Percentiles rank a stretch among this genome's conserved stretches.
Conservation (phyloP, 495 filamentous ascomycete species). For the Glarea lozoyensis region DNA sequence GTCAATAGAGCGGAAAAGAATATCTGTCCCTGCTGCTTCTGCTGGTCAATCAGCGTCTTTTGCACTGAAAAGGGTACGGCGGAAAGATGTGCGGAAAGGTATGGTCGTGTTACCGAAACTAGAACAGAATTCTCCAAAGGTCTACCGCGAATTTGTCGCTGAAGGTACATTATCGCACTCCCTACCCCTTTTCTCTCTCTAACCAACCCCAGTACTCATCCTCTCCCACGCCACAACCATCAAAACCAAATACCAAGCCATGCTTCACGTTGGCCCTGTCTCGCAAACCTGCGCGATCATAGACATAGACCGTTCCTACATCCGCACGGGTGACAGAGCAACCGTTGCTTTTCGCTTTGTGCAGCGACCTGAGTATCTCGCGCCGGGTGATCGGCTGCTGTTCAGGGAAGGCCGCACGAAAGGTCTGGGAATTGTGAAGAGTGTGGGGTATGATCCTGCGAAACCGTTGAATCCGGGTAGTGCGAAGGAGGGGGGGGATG, state of each 20-base stretch:
- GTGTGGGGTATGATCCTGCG: slow-evolving; percentile 73
- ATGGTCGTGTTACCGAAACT: slow-evolving; percentile 93
- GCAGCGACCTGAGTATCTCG: slow-evolving; percentile 91
- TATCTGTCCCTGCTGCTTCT: slow-evolving; percentile 77
- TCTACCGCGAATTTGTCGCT: slow-evolving; percentile 86
- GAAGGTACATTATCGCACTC: slow-evolving; percentile 50
- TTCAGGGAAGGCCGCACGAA: slow-evolving; percentile 96
- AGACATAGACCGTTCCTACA: slow-evolving; percentile 92
- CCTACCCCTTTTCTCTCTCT: not conserved
- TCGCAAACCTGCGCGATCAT: slow-evolving; percentile 96
- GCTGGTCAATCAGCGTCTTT: slow-evolving; percentile 92
- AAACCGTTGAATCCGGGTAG: slow-evolving; percentile 18
- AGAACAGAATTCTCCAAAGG: slow-evolving; percentile 64
- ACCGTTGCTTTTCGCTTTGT: slow-evolving; percentile 90
- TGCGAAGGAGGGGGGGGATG: slow-evolving; percentile 5
- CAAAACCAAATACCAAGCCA: slow-evolving; percentile 94
- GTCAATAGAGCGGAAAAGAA: slow-evolving; percentile 91
- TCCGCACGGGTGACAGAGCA: slow-evolving; percentile 88
- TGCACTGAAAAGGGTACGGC: slow-evolving; percentile 71
- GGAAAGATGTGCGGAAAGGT: slow-evolving; percentile 94
- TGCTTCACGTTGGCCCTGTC: slow-evolving; percentile 94
- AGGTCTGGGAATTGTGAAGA: slow-evolving; percentile 89
- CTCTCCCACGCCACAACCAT: slow-evolving; percentile 97
- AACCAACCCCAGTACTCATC: slow-evolving; percentile 64
- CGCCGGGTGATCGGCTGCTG: slow-evolving; percentile 77